Conservation (phyloP, 1,139 yeast species). For the Taphrina confusa region DNA sequence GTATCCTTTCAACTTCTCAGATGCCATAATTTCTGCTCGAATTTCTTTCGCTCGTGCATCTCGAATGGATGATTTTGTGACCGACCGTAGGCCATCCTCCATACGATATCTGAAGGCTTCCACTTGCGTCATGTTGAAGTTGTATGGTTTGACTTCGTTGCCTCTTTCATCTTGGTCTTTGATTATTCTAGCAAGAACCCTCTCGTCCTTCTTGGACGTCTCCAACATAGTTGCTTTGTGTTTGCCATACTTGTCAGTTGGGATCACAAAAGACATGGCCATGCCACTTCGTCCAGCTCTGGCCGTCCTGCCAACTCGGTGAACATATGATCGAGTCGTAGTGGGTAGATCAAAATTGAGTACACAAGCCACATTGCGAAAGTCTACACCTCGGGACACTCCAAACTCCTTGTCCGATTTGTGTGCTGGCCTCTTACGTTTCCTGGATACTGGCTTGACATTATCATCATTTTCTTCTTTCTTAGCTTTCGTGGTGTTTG, state of each 20-base stretch:
- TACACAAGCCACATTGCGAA: slow-evolving; percentile 93
- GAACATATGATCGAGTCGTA: slow-evolving; percentile 85
- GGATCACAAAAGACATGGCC: slow-evolving; percentile 89
- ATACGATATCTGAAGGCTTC: slow-evolving; percentile 96
- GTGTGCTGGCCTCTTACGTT: slow-evolving; percentile 45
- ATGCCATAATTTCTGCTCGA: slow-evolving; percentile 79
- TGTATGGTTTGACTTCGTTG: slow-evolving; percentile 61
- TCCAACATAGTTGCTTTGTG: slow-evolving; percentile 76
- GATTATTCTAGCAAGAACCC: slow-evolving; percentile 71
- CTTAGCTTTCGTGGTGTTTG: slow-evolving; percentile 36
- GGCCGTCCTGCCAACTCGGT: slow-evolving; percentile 96
- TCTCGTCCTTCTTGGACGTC: slow-evolving; percentile 81
- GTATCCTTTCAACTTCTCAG: slow-evolving; percentile 88
- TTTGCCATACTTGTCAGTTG: slow-evolving; percentile 79
- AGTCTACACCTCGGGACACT: slow-evolving; percentile 96
- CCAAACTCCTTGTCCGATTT: slow-evolving; percentile 74
- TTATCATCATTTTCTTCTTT: slow-evolving; percentile 41
- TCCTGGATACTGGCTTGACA: slow-evolving; percentile 43
- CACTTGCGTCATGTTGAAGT: slow-evolving; percentile 87
- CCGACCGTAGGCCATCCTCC: slow-evolving; percentile 96
- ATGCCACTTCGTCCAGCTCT: slow-evolving; percentile 96
- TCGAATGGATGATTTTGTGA: slow-evolving; percentile 82
- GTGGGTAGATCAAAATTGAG: slow-evolving; percentile 92
- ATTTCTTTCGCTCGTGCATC: slow-evolving; percentile 93
- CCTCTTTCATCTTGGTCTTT: slow-evolving; percentile 65